These are phyloP conservation scores for Friedmanniomyces simplex DNA, from an alignment of 495 filamentous ascomycete genomes.

Conservation along the genomic window DNA sequence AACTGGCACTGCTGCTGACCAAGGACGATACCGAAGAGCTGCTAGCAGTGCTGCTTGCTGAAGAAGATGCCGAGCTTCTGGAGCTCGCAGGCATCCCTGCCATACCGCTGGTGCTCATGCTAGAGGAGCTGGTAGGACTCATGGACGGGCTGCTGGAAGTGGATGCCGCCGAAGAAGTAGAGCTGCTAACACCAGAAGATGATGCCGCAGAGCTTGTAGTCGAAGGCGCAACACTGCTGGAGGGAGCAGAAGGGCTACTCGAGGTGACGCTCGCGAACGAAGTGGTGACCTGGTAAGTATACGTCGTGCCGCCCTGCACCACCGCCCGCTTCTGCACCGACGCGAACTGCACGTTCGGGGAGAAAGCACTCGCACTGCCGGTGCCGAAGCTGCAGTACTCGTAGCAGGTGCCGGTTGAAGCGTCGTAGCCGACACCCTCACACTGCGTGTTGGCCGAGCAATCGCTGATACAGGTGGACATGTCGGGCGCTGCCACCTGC, in stretches of 20 bases:
- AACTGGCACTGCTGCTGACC: neutral
- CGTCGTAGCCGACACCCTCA: conserved; percentile 2
- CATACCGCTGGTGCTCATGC: neutral
- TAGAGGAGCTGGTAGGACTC: conserved; percentile 1
- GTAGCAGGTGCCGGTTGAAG: neutral
- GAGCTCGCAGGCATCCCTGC: neutral
- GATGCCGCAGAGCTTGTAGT: neutral
- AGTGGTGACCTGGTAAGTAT: conserved; percentile 1
- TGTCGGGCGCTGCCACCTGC: neutral
- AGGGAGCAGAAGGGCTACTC: neutral
- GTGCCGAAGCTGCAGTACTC: neutral
- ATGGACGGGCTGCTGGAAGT: neutral
- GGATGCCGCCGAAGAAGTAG: no score
- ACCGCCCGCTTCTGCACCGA: conserved; percentile 1
- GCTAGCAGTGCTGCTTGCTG: no score
- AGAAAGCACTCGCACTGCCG: neutral
- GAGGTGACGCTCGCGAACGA: neutral
- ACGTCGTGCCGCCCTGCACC: neutral
- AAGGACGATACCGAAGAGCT: neutral
- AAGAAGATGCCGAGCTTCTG: neutral
- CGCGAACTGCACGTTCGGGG: conserved; percentile 3
- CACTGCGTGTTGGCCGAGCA: conserved; percentile 1
- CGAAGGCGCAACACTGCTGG: neutral
- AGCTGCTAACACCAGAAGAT: neutral
- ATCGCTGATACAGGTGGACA: neutral